phyloP scores from a whole-genome alignment of 2,329 filamentous ascomycete species.

The Aspergillus sp. region DNA sequence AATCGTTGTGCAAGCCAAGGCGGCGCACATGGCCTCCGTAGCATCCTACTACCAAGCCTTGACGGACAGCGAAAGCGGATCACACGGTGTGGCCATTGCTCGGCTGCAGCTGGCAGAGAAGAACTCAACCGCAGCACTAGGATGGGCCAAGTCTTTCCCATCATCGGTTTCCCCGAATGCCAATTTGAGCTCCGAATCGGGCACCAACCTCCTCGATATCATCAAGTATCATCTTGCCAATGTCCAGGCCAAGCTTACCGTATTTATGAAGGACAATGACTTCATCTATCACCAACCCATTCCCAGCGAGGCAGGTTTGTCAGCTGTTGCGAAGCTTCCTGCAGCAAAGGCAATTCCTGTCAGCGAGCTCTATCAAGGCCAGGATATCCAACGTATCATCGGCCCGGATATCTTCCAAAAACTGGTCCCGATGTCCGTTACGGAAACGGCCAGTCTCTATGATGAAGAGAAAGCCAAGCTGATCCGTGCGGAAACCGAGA shows the following conservation, averaged over 20 bases:
- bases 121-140: conserved; percentile 75
- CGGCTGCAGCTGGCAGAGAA: conserved; percentile 79
- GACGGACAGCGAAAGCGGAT: conserved; percentile 84
- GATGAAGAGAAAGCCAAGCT: conserved; percentile 98
- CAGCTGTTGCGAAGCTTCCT: conserved; percentile 83
- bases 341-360: conserved; percentile 97
- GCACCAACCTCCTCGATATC: conserved; percentile 71
- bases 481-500: conserved; percentile 87
- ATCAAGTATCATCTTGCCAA: conserved; percentile 78
- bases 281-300: conserved; percentile 97
- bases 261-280: conserved; percentile 88
- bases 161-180: conserved; percentile 75
- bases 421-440: conserved; percentile 93
- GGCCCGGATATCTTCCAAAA: conserved; percentile 96
- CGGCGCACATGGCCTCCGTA: conserved; percentile 77
- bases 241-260: conserved; percentile 76
- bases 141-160: conserved; percentile 77
- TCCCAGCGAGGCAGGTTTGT: conserved; percentile 77
- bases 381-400: conserved; percentile 95
- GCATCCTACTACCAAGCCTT: conserved; percentile 93
- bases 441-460: conserved; percentile 93
- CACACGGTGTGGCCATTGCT: conserved; percentile 81
- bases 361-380: conserved; percentile 92
- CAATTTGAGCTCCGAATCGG: conserved; percentile 80
- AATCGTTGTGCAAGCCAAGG: conserved; percentile 70